Base-by-base conservation (phyloP, 2,329 filamentous ascomycete genomes). In the Ceratocystis cubensis region DNA sequence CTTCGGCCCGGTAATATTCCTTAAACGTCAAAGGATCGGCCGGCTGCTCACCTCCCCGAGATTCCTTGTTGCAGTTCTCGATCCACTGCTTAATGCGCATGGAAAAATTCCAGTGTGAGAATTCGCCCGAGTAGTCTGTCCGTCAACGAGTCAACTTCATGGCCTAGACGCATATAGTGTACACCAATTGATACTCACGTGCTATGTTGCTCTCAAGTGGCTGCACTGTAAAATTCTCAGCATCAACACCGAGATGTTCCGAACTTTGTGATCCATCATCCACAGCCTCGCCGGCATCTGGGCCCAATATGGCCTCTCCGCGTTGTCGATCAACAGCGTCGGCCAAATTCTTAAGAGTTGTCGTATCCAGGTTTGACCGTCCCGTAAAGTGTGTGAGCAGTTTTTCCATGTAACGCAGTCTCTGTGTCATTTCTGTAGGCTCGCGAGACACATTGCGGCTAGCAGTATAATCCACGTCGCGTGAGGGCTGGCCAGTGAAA, bases 91-190 rank as follows among this genome's bases (percentile, higher is more conserved):
- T 80, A 69, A 80, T 76, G 50, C 77, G 73, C 78, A 79, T 80
- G 50, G 79, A 80, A 70, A 81, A 81, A 69, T 81, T 80, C 78
- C 79, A 81, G 66, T 81, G 79, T 1, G 79, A 81, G 69, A 81
- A 80, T 69, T 81, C 79, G 7, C 79, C 79, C 0, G 79, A 81
- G 67, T 80, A 81, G 65, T 81, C 78, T 81, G 46, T 53, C 48
- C 48, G 3, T 37, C 28, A 59, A 33, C 44, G 3, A 61, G 48
- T 57, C 25, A 33, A 44, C 37, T 65, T 59, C 44, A 30, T 15
- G 28, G 28, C 17, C 48, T 48, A 4, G 13, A 65, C 45, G 20
- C 33, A 44, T 56, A 56, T 28, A 53, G 3, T 4, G 48, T 66
- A 50, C 41, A 68, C 44, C 61, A 15, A 41, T 15, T 41, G 56